Evolutionary conservation across 2,329 filamentous ascomycete genomes (phyloP), one percentile per base, ranked within the genome.

Genomic region (Sporothrix pseudoabietina): DNA sequence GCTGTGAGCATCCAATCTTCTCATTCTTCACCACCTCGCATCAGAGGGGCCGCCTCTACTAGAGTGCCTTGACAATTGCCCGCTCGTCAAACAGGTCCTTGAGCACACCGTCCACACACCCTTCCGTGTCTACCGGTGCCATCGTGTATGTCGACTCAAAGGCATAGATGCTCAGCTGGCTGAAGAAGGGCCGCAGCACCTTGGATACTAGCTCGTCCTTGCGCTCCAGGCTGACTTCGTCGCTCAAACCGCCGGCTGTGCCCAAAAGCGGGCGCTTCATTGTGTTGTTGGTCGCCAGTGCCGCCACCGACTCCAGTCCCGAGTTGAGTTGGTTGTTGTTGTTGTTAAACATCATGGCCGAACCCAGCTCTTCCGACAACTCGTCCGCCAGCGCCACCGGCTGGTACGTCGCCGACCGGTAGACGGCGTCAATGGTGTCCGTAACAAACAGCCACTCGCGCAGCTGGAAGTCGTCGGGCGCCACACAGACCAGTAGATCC

Each of bases 371-470:
- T 77, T 97, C 73, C 7, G 73, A 65, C 55, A 74, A 55, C 59
- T 72, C 70, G 77, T 98, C 96, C 0, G 92, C 91, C 5, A 98
- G 87, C 2, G 93, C 93, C 2, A 92, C 84, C 1, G 93, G 87
- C 74, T 90, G 87, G 82, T 91, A 91, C 70, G 85, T 84, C 16
- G 89, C 83, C 0, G 93, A 90, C 14, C 92, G 90, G 82, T 99
- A 97, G 47, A 99, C 92, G 0, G 96, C 94, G 78, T 99, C 96
- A 76, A 98, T 94, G 16, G 95, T 98, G 81, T 99, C 96, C 1
- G 94, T 97, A 72, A 99, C 91, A 81, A 97, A 99, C 4, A 98
- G 88, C 96, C 96, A 99, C 84, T 98, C 94, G 78, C 97, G 92
- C n/a, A 98, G 88, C 81, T 98, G 96, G 82, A 98, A 99, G 80